Percentiles rank a stretch among this genome's conserved stretches.
phyloP scores from a whole-genome alignment of 2,329 filamentous ascomycete species.

The Phyllosticta paracitricarpa region DNA sequence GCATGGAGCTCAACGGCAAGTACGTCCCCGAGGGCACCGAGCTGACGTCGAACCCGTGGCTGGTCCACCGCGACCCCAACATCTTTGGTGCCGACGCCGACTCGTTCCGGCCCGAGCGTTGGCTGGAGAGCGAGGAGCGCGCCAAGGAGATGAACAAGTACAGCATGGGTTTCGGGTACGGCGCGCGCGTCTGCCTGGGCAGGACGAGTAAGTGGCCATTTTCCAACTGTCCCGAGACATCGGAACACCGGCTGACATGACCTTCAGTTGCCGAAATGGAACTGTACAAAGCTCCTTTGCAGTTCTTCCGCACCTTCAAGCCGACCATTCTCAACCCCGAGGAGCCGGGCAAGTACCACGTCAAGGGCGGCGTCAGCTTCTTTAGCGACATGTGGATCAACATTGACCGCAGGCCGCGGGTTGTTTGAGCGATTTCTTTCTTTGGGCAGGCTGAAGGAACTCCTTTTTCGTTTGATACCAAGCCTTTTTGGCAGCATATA shows the following conservation, averaged over 20 bases:
- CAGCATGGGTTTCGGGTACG: slow-evolving; percentile 43
- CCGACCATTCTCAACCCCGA: slow-evolving; percentile 21
- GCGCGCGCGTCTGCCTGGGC: slow-evolving; percentile 39
- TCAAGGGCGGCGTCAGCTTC: slow-evolving; percentile 35
- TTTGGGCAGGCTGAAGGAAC: background rate
- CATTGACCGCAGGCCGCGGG: slow-evolving; percentile 16
- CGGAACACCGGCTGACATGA: too few relatives aligned
- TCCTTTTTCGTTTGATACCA: background rate
- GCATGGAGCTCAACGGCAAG: slow-evolving; percentile 27
- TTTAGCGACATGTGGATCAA: slow-evolving; percentile 33
- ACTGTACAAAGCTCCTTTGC: slow-evolving; percentile 35
- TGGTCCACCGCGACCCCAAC: slow-evolving; percentile 20
- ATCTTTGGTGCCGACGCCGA: slow-evolving; percentile 21
- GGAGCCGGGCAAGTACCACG: slow-evolving; percentile 25
- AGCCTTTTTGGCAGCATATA: background rate
- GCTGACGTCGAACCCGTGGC: slow-evolving; percentile 22
- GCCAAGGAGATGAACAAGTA: slow-evolving; percentile 37
- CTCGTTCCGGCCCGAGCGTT: slow-evolving; percentile 21
- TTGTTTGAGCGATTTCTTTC: background rate
- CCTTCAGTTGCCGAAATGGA: slow-evolving; percentile 40
- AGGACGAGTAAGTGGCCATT: slow-evolving; percentile 23
- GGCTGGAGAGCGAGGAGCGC: slow-evolving; percentile 26
- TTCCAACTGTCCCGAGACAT: too few relatives aligned
- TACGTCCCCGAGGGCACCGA: slow-evolving; percentile 20
- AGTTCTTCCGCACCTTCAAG: slow-evolving; percentile 34